These are phyloP conservation scores for Malus hybrid DNA, from an alignment of 331 rosid genomes.

Conservation along the genomic window DNA sequence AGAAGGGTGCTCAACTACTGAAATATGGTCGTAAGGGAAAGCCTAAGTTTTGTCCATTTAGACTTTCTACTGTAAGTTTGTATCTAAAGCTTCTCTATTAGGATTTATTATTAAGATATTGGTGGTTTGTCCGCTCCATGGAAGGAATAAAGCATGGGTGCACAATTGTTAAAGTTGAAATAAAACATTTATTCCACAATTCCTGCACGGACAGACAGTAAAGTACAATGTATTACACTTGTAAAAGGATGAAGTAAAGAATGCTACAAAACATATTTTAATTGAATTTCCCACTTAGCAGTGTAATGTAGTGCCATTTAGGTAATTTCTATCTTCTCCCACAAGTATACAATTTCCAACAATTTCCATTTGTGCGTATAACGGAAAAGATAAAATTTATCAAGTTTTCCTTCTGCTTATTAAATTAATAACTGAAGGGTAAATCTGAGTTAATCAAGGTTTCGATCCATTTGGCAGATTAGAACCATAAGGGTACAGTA, in stretches of 20 bases:
- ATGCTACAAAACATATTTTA: neutral
- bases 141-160: neutral
- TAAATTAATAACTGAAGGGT: neutral
- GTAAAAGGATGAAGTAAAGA: neutral
- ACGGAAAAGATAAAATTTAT: neutral
- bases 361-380: neutral
- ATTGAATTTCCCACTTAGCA: neutral
- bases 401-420: neutral
- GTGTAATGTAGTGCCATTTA: neutral
- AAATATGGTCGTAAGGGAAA: constrained; percentile 99
- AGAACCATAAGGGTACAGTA: neutral
- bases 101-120: neutral
- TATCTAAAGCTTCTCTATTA: constrained; percentile 7
- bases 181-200: neutral
- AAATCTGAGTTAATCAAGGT: neutral
- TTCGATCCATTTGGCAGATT: neutral
- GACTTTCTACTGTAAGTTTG: constrained; percentile 76
- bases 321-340: neutral
- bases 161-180: neutral
- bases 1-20: constrained; percentile 90
- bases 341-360: neutral
- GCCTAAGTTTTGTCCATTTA: constrained; percentile 94
- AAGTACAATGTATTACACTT: neutral
- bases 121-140: neutral
- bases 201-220: neutral